Evolutionary conservation across 257 asterid genomes (phyloP).

Genomic region (Solanum lignicaule): DNA sequence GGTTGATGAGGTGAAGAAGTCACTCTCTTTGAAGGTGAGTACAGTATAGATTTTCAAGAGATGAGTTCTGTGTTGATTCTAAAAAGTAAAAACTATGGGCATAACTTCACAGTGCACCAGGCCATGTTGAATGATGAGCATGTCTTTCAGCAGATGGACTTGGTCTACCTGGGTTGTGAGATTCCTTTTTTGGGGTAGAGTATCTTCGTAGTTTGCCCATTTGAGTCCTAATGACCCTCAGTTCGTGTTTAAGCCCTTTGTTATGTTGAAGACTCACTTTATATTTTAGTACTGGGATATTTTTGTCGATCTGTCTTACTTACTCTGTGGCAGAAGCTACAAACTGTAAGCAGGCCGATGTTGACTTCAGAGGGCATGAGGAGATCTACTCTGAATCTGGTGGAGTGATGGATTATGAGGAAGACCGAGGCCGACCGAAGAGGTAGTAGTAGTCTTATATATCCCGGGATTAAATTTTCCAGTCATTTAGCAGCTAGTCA

Average conservation of each 20-base stretch:
- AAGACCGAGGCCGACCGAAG: constrained; percentile 82
- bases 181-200: background rate
- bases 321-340: constrained; percentile 96
- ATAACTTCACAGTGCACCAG: background rate
- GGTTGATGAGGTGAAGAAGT: constrained; percentile 70
- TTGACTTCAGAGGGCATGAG: constrained; percentile 74
- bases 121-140: background rate
- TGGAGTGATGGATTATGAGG: constrained; percentile 96
- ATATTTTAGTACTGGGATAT: constrained; percentile 38
- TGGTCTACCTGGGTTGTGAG: background rate
- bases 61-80: background rate
- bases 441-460: constrained; percentile 36
- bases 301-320: constrained; percentile 82
- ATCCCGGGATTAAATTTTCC: background rate
- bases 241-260: background rate
- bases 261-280: constrained; percentile 8
- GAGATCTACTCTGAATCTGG: constrained; percentile 84
- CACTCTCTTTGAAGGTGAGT: constrained; percentile 76
- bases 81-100: background rate
- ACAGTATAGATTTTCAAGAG: constrained; percentile 6
- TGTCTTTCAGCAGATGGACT: background rate
- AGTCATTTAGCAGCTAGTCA: constrained; percentile 3
- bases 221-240: background rate
- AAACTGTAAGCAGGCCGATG: constrained; percentile 86
- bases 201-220: background rate